Evolutionary conservation across 768 basidiomycete species (phyloP), one percentile per base, ranked within the genome.

Genomic region (Daedaleopsis sinensis): DNA sequence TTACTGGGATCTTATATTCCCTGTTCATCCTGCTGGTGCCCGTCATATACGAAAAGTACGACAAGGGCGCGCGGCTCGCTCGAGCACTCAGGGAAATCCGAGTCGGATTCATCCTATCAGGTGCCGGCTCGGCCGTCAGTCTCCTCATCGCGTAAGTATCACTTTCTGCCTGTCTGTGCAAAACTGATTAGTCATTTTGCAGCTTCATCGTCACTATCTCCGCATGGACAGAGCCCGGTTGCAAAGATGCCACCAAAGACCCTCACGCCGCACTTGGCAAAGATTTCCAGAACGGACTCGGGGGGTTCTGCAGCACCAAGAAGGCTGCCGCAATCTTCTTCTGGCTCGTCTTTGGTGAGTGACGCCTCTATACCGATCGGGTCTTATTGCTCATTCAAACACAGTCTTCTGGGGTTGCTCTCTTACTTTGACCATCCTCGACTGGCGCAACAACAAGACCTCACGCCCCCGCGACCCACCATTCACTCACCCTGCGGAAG

Each of bases 221-320:
- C 57, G 93, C 91, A 0, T 97, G 90, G 87, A 94, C 95, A 16
- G 78, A 94, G 71, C 75, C 91, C 1, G 95, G 95, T 0, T 98
- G 95, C 79, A 96, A 96, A 74, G 80, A 96, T 64, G 72, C 93
- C 1, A 78, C 79, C 54, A 85, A 91, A 4, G 95, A 97, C 67
- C 96, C 95, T 5, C 82, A 94, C 71, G 88, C 86, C 0, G 79
- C 80, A 52, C 71, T 73, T 36, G 80, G 85, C 13, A 88, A 90
- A 19, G 77, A 82, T 35, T 98, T 90, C 72, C 82, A 82, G 64
- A 79, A 80, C 5, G 92, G 79, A 19, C 78, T 98, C 2, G 75
- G 82, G 4, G 86, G 90, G 0, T 97, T 93, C 91, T 98, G 95
- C 74, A 86, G 80, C 64, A 96, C 95, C 8, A 98, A 97, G 78